These are phyloP conservation scores for Chaetomiaceae sp. DNA, from an alignment of 2,329 filamentous ascomycete species.

Conservation along the genomic window DNA sequence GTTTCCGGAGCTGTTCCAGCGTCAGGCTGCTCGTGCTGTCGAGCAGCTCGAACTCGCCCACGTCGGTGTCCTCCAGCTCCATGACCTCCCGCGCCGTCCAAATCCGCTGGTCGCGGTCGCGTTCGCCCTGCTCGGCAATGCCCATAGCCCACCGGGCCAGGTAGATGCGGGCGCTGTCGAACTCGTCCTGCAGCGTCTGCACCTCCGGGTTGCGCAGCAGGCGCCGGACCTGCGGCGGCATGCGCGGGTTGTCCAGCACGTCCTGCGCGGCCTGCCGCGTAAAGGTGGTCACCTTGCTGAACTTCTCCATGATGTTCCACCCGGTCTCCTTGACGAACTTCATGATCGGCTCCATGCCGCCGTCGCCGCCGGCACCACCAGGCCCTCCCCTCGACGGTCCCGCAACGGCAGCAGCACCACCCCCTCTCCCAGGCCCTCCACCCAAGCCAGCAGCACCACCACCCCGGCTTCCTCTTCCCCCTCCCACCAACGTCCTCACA, in stretches of 20 bases:
- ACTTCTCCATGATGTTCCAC: constrained; percentile 94
- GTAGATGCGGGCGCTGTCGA: constrained; percentile 92
- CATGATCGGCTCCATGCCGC: constrained; percentile 83
- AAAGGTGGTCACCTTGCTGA: constrained; percentile 96
- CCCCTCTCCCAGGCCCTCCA: constrained; percentile 27
- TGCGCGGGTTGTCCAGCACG: constrained; percentile 80
- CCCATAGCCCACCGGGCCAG: constrained; percentile 97
- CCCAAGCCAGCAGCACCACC: constrained; percentile 18
- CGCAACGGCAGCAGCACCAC: constrained; percentile 14
- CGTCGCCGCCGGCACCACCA: constrained; percentile 41
- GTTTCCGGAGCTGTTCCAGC: constrained; percentile 68
- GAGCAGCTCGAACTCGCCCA: constrained; percentile 92
- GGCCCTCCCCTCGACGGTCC: constrained; percentile 25
- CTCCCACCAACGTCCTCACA: constrained; percentile 50
- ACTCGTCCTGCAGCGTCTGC: constrained; percentile 91
- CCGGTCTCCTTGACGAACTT: constrained; percentile 92
- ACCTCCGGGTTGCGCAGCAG: constrained; percentile 89
- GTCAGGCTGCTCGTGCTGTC: constrained; percentile 71
- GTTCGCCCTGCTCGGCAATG: constrained; percentile 92
- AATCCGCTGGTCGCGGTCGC: constrained; percentile 75
- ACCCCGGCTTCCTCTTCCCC: too few species aligned
- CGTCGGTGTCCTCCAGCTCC: constrained; percentile 88
- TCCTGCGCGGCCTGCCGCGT: constrained; percentile 88
- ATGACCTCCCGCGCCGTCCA: constrained; percentile 92
- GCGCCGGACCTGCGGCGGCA: constrained; percentile 81